These are phyloP conservation scores for Medicago ruthenica DNA, from an alignment of 306 rosid species.

Conservation along the genomic window DNA sequence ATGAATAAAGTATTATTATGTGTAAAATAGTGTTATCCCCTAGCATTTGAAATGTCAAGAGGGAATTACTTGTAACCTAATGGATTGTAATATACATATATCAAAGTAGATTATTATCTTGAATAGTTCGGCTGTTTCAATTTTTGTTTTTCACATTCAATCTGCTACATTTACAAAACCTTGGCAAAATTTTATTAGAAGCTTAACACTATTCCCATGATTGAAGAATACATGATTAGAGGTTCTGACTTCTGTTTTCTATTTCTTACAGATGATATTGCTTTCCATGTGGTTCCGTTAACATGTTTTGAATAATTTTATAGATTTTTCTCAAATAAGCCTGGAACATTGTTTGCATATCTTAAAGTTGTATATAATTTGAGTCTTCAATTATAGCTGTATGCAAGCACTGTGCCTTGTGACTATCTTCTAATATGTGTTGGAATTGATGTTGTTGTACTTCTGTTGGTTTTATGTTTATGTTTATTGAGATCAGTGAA, in stretches of 20 bases:
- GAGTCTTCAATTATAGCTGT: not conserved
- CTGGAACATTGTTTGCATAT: not conserved
- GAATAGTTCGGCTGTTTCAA: not conserved
- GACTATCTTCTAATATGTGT: not conserved
- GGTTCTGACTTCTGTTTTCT: not conserved
- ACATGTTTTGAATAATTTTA: not conserved
- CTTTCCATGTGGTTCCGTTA: not conserved
- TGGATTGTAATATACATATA: not conserved
- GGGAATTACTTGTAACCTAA: not conserved
- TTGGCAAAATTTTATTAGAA: not conserved
- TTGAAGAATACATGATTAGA: not conserved
- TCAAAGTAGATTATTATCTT: not conserved
- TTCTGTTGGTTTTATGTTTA: conserved; percentile 11
- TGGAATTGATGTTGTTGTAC: not conserved
- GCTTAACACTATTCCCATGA: not conserved
- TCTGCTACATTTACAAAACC: not conserved
- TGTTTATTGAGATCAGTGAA: not conserved
- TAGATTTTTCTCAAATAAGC: not conserved
- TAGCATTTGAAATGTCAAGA: not conserved
- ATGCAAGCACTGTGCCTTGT: not conserved
- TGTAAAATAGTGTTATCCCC: not conserved
- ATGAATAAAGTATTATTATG: not conserved
- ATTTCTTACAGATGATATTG: not conserved
- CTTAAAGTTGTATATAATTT: not conserved
- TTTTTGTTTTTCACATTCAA: not conserved